Percentiles rank a stretch among this genome's conserved stretches.
phyloP scores from a whole-genome alignment of 2,329 filamentous ascomycete genomes.

The Fusarium vanettenii region DNA sequence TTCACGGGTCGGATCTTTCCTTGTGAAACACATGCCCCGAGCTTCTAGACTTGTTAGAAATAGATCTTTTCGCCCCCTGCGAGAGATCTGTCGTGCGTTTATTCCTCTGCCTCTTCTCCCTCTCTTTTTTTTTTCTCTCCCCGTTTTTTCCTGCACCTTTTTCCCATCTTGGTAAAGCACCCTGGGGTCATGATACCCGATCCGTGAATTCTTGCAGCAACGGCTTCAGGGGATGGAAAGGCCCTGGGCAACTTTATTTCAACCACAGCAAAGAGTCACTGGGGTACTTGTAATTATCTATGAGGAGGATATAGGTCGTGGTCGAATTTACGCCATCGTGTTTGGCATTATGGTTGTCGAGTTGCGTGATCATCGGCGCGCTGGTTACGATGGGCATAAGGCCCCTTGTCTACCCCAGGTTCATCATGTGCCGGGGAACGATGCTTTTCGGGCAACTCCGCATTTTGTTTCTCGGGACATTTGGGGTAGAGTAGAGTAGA shows the following conservation, averaged over 20 bases:
- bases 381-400: background rate
- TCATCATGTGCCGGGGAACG: background rate
- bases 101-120: background rate
- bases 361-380: background rate
- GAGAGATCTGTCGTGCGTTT: conserved; percentile 21
- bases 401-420: background rate
- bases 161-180: conserved; percentile 14
- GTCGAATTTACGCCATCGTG: background rate
- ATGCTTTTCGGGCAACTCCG: background rate
- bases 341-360: background rate
- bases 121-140: background rate
- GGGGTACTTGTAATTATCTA: background rate
- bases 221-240: conserved; percentile 16
- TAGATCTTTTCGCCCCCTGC: conserved; percentile 6
- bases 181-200: conserved; percentile 25
- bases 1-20: background rate
- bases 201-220: conserved; percentile 36
- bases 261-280: conserved; percentile 6
- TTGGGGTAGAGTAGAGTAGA: background rate
- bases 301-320: too few species aligned
- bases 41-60: background rate
- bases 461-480: background rate
- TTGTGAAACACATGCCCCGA: conserved; percentile 8
- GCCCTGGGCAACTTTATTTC: conserved; percentile 33
- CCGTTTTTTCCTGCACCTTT: conserved; percentile 3